Conservation (phyloP, 228 moss, liverwort and hornwort species). For the Sphagnum magellanicum region DNA sequence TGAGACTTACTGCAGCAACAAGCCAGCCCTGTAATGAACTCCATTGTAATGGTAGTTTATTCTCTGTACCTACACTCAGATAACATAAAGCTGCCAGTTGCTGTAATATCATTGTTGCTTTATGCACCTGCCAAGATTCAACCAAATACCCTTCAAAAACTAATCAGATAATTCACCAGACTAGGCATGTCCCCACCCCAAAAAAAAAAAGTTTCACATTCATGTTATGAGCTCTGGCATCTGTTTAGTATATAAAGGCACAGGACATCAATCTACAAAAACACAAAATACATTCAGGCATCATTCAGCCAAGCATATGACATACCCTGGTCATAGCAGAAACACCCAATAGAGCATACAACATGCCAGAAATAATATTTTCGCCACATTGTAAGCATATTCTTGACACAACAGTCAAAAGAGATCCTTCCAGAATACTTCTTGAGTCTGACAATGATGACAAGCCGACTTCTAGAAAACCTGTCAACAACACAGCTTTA, state of each 20-base stretch:
- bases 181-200: not conserved
- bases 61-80: conserved; percentile 65
- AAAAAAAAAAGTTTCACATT: not conserved
- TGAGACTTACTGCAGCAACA: conserved; percentile 64
- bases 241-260: not conserved
- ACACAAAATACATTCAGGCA: no score
- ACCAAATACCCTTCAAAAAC: conserved; percentile 7
- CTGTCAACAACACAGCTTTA: conserved; percentile 24
- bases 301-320: not conserved
- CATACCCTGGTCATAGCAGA: conserved; percentile 93
- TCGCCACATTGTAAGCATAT: conserved; percentile 81
- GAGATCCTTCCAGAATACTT: conserved; percentile 39
- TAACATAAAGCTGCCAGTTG: conserved; percentile 88
- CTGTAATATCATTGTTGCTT: conserved; percentile 78
- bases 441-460: conserved; percentile 60
- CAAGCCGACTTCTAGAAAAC: conserved; percentile 77
- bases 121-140: conserved; percentile 58
- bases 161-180: not conserved
- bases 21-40: conserved; percentile 84
- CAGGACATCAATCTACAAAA: no score
- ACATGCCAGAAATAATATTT: conserved; percentile 84
- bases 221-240: not conserved
- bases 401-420: conserved; percentile 51
- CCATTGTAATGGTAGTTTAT: conserved; percentile 52
- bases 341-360: conserved; percentile 90